Percentiles rank a stretch among this genome's conserved stretches.
phyloP scores from a whole-genome alignment of 2,329 filamentous ascomycete species.

The Bimuria novae-zelandiae region DNA sequence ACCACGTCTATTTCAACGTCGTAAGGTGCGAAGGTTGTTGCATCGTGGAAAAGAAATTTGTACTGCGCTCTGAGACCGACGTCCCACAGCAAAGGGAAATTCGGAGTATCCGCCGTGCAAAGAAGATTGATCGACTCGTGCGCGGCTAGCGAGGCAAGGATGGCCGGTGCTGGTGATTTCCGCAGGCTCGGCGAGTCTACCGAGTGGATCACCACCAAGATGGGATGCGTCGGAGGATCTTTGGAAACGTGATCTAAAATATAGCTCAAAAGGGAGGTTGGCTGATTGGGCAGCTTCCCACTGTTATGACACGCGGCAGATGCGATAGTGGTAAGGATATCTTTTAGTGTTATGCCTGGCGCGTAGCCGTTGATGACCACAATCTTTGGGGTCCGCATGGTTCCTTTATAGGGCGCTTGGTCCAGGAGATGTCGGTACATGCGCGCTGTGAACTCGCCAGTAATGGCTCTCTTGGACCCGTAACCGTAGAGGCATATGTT shows the following conservation, averaged over 20 bases:
- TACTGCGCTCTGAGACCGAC: conserved; percentile 79
- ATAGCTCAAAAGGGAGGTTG: conserved; percentile 69
- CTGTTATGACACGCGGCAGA: conserved; percentile 60
- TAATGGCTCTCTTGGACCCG: conserved; percentile 80
- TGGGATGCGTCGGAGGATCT: conserved; percentile 41
- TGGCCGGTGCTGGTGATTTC: conserved; percentile 68
- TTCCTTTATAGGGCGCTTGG: conserved; percentile 32
- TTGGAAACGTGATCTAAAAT: conserved; percentile 65
- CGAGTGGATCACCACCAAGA: conserved; percentile 81
- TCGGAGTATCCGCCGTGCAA: conserved; percentile 84
- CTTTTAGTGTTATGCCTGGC: conserved; percentile 66
- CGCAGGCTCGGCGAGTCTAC: conserved; percentile 81
- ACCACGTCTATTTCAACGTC: conserved; percentile 79
- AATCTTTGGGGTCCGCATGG: conserved; percentile 61
- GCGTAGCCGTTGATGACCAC: conserved; percentile 88
- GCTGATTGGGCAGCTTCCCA: conserved; percentile 66
- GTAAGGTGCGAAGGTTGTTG: conserved; percentile 83
- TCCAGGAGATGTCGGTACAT: conserved; percentile 56
- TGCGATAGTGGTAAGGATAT: conserved; percentile 72
- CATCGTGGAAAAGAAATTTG: conserved; percentile 90
- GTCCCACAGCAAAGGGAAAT: conserved; percentile 89
- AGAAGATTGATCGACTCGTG: conserved; percentile 74
- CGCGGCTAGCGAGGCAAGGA: conserved; percentile 76
- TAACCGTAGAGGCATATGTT: conserved; percentile 91
- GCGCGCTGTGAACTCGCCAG: conserved; percentile 75